Evolutionary conservation across 169 alveolate genomes (phyloP).

Genomic region (Plasmodium inui): DNA sequence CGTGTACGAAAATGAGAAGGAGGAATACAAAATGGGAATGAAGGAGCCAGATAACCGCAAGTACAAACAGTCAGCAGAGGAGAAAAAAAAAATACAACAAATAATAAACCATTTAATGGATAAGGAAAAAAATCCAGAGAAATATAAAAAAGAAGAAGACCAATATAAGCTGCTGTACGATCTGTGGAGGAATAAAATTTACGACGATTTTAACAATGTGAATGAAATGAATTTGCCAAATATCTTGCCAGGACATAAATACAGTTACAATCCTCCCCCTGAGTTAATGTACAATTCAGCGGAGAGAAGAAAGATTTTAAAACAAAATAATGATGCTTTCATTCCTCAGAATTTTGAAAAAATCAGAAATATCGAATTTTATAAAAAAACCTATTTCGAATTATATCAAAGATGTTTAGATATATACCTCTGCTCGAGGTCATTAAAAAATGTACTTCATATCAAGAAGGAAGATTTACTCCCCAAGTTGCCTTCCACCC

Average conservation of each 20-base stretch:
- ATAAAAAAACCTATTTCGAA: conserved; percentile 57
- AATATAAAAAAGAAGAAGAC: conserved; percentile 7
- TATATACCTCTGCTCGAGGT: conserved; percentile 51
- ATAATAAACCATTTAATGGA: conserved; percentile 7
- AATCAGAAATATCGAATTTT: conserved; percentile 58
- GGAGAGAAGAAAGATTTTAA: conserved; percentile 39
- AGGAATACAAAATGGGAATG: conserved; percentile 52
- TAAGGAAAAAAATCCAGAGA: conserved; percentile 53
- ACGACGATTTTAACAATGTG: conserved; percentile 26
- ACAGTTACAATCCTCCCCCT: conserved; percentile 74
- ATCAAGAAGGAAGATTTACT: conserved; percentile 68
- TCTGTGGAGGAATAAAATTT: conserved; percentile 67
- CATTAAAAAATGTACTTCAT: conserved; percentile 56
- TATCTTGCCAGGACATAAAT: conserved; percentile 74
- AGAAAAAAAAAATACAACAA: conserved; percentile 20
- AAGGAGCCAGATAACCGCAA: not conserved
- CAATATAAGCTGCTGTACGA: conserved; percentile 12
- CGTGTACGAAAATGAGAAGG: conserved; percentile 75
- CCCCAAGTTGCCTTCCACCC: conserved; percentile 56
- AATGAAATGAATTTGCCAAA: conserved; percentile 58
- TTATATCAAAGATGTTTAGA: conserved; percentile 75
- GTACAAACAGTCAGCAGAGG: conserved; percentile 21
- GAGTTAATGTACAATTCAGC: conserved; percentile 40
- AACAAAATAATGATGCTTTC: conserved; percentile 44
- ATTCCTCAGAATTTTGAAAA: conserved; percentile 46